These are phyloP conservation scores for Silene latifolia DNA, from an alignment of 148 eudicot species.

Conservation along the genomic window DNA sequence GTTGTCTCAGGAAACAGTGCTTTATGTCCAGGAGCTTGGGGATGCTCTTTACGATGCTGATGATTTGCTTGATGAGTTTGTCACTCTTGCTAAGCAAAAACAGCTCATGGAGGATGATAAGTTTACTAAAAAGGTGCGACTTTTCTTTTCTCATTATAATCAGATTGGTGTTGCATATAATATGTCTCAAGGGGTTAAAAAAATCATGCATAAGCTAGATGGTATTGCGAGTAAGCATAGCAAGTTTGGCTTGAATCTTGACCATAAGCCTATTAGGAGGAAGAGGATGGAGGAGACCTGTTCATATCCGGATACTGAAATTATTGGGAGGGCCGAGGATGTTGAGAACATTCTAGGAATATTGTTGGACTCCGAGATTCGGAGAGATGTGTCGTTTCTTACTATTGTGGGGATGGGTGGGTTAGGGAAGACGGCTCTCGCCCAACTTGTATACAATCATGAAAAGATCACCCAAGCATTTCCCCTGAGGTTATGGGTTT, in stretches of 20 bases:
- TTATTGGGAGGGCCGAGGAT: conserved; percentile 6
- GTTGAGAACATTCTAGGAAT: not conserved
- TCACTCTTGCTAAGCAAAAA: not conserved
- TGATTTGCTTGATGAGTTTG: conserved; percentile 5
- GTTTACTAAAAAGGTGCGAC: not conserved
- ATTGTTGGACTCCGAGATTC: not conserved
- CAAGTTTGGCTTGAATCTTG: not conserved
- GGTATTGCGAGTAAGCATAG: not conserved
- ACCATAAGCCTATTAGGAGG: conserved; percentile 1
- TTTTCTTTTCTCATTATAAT: not conserved
- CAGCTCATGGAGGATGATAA: not conserved
- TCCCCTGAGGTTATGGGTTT: not conserved
- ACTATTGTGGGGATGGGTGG: not conserved
- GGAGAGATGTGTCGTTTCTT: not conserved
- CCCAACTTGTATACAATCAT: conserved; percentile 1
- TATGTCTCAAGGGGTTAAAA: not conserved
- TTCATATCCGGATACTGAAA: not conserved
- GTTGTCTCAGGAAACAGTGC: not conserved
- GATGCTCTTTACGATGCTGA: not conserved
- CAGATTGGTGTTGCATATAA: not conserved
- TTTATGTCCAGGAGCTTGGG: not conserved
- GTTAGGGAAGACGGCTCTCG: not conserved
- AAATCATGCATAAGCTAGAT: not conserved
- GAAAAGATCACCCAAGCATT: not conserved
- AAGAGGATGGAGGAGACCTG: not conserved